Percentiles rank a stretch among this genome's conserved stretches.
phyloP scores from a whole-genome alignment of 2,329 filamentous ascomycete species.

The Thielaviopsis ethacetica region DNA sequence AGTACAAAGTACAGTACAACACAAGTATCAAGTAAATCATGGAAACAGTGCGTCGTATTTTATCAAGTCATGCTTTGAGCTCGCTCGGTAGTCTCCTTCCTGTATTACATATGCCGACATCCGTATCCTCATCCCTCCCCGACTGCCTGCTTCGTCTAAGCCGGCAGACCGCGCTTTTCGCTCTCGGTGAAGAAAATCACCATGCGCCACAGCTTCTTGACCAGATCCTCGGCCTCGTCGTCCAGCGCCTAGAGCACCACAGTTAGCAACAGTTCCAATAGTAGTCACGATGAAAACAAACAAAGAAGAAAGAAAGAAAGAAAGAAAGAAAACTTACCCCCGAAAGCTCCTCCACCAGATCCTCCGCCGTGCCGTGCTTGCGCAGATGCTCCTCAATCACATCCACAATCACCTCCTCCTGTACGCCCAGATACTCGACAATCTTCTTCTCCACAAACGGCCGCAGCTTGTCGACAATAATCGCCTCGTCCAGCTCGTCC shows the following conservation, averaged over 20 bases:
- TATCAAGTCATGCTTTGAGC: neutral
- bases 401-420: conserved; percentile 90
- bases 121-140: too few species aligned
- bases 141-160: conserved; percentile 23
- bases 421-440: conserved; percentile 86
- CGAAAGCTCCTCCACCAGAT: conserved; percentile 69
- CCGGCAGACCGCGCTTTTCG: conserved; percentile 73
- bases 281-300: neutral
- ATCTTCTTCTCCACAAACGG: conserved; percentile 98
- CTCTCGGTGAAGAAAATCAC: conserved; percentile 94
- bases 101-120: neutral
- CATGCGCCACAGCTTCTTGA: conserved; percentile 97
- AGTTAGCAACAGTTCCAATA: neutral
- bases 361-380: conserved; percentile 56
- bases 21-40: too few species aligned
- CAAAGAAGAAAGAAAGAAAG: neutral
- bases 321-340: conserved; percentile 40
- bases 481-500: conserved; percentile 70
- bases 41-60: neutral
- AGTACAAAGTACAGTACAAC: too few species aligned
- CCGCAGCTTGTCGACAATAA: conserved; percentile 71
- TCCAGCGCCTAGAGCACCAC: conserved; percentile 53
- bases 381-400: conserved; percentile 78
- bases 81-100: neutral
- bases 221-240: conserved; percentile 83